Evolutionary conservation across 352 stramenopile genomes (phyloP).

Genomic region (Plasmopara viticola): DNA sequence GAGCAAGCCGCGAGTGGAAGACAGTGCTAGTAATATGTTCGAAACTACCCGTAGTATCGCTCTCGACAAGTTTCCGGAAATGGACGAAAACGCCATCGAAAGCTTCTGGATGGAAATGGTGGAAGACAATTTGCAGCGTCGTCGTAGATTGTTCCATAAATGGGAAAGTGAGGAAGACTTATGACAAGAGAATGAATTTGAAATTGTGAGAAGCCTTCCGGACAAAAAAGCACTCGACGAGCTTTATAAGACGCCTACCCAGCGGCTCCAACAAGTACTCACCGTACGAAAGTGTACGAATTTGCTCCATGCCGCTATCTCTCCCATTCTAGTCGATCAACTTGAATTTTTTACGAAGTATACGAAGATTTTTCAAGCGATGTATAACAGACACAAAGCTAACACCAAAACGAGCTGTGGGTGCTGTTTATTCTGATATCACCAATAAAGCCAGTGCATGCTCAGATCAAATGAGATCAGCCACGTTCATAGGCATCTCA

Average conservation of each 20-base stretch:
- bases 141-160: conserved; percentile 38
- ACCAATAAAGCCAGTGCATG: conserved; percentile 24
- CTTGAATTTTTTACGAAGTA: neutral
- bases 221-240: conserved; percentile 26
- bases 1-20: conserved; percentile 32
- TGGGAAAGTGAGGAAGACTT: conserved; percentile 29
- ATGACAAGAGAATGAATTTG: neutral
- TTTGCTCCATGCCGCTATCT: neutral
- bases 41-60: conserved; percentile 56
- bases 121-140: conserved; percentile 32
- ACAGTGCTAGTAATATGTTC: conserved; percentile 7
- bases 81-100: conserved; percentile 76
- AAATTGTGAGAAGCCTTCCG: neutral
- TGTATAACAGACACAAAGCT: neutral
- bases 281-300: conserved; percentile 21
- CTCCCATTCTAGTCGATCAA: too few relatives aligned
- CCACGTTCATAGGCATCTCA: conserved; percentile 99
- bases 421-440: neutral
- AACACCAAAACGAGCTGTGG: neutral
- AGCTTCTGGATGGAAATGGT: conserved; percentile 73
- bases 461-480: conserved; percentile 94
- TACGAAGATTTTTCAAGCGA: neutral
- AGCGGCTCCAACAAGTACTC: conserved; percentile 45
- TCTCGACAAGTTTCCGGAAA: conserved; percentile 82
- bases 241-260: conserved; percentile 40